Evolutionary conservation across 164 flowering plant species (phyloP).

Genomic region (Vitis amurensis): DNA sequence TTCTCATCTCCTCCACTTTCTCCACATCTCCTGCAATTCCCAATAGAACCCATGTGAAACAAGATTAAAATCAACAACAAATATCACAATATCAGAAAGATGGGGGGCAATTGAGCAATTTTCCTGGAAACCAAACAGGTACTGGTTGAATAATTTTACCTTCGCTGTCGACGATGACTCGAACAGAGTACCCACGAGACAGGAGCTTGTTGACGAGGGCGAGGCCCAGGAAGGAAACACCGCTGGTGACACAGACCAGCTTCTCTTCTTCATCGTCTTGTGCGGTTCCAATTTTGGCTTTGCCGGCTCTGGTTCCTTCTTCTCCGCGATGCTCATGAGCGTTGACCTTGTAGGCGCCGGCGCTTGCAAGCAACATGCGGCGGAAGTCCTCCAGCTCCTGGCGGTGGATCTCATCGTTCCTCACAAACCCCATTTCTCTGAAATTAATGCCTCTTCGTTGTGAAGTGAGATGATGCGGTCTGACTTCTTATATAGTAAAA

Average conservation of each 20-base stretch:
- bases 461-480: no score
- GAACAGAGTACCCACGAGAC: slow-evolving; percentile 59
- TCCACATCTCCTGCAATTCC: slow-evolving; percentile 51
- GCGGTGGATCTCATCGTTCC: slow-evolving; percentile 28
- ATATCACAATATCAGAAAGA: not conserved
- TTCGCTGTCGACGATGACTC: slow-evolving; percentile 58
- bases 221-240: slow-evolving; percentile 66
- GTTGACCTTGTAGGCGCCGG: slow-evolving; percentile 12
- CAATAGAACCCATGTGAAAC: slow-evolving; percentile 10
- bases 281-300: not conserved
- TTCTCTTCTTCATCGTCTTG: slow-evolving; percentile 27
- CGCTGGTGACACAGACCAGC: slow-evolving; percentile 82
- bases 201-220: slow-evolving; percentile 62
- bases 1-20: slow-evolving; percentile 27
- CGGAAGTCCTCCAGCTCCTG: slow-evolving; percentile 50
- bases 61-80: not conserved
- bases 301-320: not conserved
- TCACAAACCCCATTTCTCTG: slow-evolving; percentile 44
- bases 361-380: slow-evolving; percentile 29
- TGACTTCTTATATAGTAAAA: no score
- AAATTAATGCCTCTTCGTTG: not conserved
- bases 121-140: not conserved
- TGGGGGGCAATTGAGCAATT: no score
- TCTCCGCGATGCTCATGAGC: not conserved
- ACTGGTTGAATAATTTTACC: slow-evolving; percentile 31